Percentiles rank a stretch among this genome's conserved stretches.
phyloP scores from a whole-genome alignment of 2,329 filamentous ascomycete species.

The Cladophialophora yegresii region DNA sequence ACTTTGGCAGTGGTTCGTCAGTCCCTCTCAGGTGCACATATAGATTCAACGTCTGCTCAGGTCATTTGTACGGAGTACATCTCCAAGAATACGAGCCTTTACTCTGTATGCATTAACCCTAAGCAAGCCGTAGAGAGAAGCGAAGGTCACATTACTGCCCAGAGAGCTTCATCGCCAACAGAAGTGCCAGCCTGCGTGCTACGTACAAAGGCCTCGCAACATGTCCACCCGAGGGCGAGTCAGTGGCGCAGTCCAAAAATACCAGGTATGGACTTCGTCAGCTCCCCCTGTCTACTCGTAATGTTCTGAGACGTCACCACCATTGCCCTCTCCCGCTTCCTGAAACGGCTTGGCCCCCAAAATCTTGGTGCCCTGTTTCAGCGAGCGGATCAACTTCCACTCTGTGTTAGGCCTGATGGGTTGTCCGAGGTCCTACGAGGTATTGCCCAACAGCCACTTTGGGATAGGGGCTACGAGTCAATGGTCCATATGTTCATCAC shows the following conservation, averaged over 20 bases:
- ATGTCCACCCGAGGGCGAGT: constrained; percentile 6
- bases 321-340: constrained; percentile 1
- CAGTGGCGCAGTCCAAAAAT: constrained; percentile 20
- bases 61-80: not conserved
- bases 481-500: not conserved
- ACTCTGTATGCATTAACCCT: not conserved
- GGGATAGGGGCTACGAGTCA: constrained; percentile 8
- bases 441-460: not conserved
- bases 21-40: not conserved
- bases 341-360: constrained; percentile 15
- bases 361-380: constrained; percentile 10
- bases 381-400: constrained; percentile 4
- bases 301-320: constrained; percentile 15
- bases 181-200: not conserved
- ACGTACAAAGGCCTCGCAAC: constrained; percentile 3
- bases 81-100: not conserved
- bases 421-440: not conserved
- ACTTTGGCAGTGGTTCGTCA: not conserved
- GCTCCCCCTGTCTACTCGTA: constrained; percentile 22
- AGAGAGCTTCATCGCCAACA: not conserved
- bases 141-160: not conserved
- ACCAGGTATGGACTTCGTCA: constrained; percentile 18
- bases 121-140: not conserved
- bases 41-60: not conserved
- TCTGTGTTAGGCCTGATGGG: not conserved